A percentile compares a stretch with the other conserved stretches of the same genome.
Conservation (phyloP, 2,329 filamentous ascomycete genomes). For the Chlorencoelia australis region DNA sequence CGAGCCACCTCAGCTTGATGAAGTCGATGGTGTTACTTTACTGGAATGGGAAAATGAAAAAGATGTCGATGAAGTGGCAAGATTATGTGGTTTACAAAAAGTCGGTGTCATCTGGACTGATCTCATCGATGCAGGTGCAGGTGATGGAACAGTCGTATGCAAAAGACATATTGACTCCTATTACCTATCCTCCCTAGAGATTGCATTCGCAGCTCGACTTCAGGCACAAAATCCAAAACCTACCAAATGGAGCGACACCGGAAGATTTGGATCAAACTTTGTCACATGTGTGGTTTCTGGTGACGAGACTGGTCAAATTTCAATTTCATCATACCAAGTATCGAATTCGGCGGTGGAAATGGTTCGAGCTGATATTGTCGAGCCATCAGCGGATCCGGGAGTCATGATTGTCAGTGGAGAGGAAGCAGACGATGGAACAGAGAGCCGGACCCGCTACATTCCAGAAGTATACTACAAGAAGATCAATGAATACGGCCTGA, state of each 20-base stretch:
- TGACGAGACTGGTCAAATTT: conserved; percentile 79
- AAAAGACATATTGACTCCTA: conserved; percentile 90
- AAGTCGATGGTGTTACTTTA: conserved; percentile 78
- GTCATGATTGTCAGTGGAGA: conserved; percentile 94
- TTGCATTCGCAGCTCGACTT: conserved; percentile 77
- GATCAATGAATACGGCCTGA: conserved; percentile 93
- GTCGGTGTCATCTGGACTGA: conserved; percentile 95
- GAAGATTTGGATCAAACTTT: conserved; percentile 89
- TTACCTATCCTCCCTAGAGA: conserved; percentile 84
- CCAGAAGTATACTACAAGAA: conserved; percentile 94
- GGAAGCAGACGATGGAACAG: conserved; percentile 66
- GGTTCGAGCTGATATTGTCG: conserved; percentile 88
- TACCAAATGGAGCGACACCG: conserved; percentile 95
- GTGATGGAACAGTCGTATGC: conserved; percentile 81
- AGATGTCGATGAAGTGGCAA: conserved; percentile 71
- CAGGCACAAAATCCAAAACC: conserved; percentile 83
- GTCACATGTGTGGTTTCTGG: conserved; percentile 95
- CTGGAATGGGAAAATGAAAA: conserved; percentile 78
- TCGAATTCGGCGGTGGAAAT: conserved; percentile 96
- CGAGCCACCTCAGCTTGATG: conserved; percentile 84
- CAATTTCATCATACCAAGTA: conserved; percentile 85
- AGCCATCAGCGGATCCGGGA: conserved; percentile 84
- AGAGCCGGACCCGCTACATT: conserved; percentile 72
- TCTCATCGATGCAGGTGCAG: conserved; percentile 68
- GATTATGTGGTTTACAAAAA: conserved; percentile 73